These are phyloP conservation scores for Gleditsia sinensis DNA, from an alignment of 306 rosid species.

Conservation along the genomic window DNA sequence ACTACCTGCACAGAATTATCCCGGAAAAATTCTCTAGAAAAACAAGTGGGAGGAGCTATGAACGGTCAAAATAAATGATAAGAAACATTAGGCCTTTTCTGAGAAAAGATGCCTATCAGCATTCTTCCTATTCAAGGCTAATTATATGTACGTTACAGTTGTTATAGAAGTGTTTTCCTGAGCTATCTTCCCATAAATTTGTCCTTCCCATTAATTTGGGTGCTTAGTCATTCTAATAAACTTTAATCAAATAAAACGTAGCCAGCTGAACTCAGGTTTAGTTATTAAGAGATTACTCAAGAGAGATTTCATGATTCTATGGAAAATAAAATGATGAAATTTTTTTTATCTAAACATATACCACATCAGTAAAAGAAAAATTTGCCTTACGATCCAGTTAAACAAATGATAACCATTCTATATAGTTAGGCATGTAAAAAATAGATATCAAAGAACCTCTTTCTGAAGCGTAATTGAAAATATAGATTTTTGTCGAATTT, in stretches of 20 bases:
- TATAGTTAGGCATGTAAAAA: slow-evolving; percentile 17
- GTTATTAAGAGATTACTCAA: neutral
- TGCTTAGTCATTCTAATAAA: neutral
- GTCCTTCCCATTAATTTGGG: neutral
- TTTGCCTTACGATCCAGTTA: slow-evolving; percentile 11
- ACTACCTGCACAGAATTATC: neutral
- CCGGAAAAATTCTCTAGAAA: neutral
- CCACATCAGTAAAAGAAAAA: slow-evolving; percentile 6
- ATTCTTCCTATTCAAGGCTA: neutral
- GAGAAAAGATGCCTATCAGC: neutral
- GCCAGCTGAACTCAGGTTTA: neutral
- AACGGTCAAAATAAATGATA: neutral
- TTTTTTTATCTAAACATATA: neutral
- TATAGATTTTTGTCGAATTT: slow-evolving; percentile 78
- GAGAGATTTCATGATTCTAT: neutral
- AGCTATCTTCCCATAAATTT: neutral
- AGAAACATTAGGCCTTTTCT: neutral
- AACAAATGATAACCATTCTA: slow-evolving; percentile 2
- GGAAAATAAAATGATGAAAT: too few species aligned
- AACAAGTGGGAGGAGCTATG: neutral
- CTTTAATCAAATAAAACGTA: neutral
- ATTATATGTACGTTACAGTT: neutral
- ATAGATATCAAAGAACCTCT: slow-evolving; percentile 62
- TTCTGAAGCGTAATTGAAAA: slow-evolving; percentile 85
- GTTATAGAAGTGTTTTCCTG: neutral